Conservation (phyloP, 2,329 filamentous ascomycete species). For the Colletotrichum liriopes region DNA sequence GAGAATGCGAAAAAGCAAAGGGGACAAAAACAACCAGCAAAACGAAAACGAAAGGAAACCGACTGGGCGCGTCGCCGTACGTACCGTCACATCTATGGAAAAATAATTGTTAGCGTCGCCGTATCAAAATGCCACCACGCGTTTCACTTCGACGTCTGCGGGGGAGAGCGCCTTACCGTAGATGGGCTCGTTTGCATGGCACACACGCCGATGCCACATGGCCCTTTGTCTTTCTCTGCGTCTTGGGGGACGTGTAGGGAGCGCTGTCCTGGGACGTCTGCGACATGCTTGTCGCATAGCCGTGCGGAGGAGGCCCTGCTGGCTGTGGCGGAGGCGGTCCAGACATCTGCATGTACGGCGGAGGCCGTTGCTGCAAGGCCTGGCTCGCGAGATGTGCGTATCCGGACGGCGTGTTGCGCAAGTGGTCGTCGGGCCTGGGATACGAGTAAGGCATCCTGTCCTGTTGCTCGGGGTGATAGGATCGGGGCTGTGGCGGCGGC, state of each 20-base stretch:
- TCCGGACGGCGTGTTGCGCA: constrained; percentile 50
- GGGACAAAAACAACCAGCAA: constrained; percentile 21
- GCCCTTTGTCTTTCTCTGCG: constrained; percentile 80
- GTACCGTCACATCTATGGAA: constrained; percentile 73
- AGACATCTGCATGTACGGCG: constrained; percentile 44
- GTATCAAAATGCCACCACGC: constrained; percentile 15
- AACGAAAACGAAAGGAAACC: constrained; percentile 35
- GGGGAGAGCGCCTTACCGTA: constrained; percentile 67
- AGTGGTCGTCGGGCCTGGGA: constrained; percentile 56
- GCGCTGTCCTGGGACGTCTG: constrained; percentile 58
- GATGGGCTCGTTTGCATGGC: constrained; percentile 88
- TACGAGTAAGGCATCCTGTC: constrained; percentile 60
- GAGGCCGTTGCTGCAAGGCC: constrained; percentile 42
- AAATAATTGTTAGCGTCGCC: constrained; percentile 34
- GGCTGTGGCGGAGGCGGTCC: constrained; percentile 48
- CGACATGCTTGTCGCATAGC: constrained; percentile 50
- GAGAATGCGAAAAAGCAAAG: neutral
- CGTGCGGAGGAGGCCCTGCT: constrained; percentile 44
- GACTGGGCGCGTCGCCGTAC: constrained; percentile 53
- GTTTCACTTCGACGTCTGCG: neutral
- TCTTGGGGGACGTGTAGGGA: constrained; percentile 70
- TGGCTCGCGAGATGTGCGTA: constrained; percentile 41
- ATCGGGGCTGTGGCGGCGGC: constrained; percentile 53
- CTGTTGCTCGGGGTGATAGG: constrained; percentile 56
- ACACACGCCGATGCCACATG: constrained; percentile 90